Percentiles rank a stretch among this genome's conserved stretches.
Evolutionary conservation across 176 grass and related monocot genomes (phyloP).

Genomic region (Calamus simplicifolius): DNA sequence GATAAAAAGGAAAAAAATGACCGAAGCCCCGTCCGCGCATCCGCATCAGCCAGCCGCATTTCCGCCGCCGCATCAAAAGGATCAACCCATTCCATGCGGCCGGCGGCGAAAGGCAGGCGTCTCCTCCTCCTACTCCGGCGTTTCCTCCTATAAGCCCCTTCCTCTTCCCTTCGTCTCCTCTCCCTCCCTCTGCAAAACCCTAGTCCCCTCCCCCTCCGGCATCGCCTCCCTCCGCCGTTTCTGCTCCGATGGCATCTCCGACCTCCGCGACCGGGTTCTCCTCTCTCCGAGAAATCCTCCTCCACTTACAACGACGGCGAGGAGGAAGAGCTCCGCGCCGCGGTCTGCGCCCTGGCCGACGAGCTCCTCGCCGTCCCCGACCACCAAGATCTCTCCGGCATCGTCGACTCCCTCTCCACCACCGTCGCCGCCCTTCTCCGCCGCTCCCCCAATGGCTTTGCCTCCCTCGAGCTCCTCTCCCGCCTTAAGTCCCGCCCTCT

Average conservation of each 20-base stretch:
- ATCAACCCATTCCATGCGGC: too few species aligned
- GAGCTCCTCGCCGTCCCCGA: conserved; percentile 32
- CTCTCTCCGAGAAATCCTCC: not conserved
- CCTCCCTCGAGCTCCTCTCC: conserved; percentile 53
- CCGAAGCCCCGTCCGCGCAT: too few species aligned
- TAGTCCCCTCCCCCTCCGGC: not conserved
- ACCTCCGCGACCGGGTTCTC: conserved; percentile 6
- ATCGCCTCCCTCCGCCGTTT: not conserved
- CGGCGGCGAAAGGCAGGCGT: too few species aligned
- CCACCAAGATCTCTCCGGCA: not conserved
- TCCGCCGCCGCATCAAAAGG: too few species aligned
- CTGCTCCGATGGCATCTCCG: conserved; percentile 1
- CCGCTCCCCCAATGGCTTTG: conserved; percentile 24
- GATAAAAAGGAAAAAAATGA: too few species aligned
- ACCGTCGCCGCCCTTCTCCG: conserved; percentile 39
- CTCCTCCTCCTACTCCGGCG: too few species aligned
- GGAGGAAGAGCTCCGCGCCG: conserved; percentile 20
- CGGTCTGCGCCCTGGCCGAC: conserved; percentile 25
- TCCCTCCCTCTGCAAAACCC: not conserved
- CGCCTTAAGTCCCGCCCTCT: conserved; percentile 43
- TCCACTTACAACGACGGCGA: not conserved
- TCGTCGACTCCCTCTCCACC: conserved; percentile 7
- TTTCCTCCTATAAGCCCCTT: not conserved
- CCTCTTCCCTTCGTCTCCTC: not conserved
- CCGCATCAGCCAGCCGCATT: too few species aligned